Conservation (phyloP, 495 filamentous ascomycete species). For the Xeromyces bisporus region DNA sequence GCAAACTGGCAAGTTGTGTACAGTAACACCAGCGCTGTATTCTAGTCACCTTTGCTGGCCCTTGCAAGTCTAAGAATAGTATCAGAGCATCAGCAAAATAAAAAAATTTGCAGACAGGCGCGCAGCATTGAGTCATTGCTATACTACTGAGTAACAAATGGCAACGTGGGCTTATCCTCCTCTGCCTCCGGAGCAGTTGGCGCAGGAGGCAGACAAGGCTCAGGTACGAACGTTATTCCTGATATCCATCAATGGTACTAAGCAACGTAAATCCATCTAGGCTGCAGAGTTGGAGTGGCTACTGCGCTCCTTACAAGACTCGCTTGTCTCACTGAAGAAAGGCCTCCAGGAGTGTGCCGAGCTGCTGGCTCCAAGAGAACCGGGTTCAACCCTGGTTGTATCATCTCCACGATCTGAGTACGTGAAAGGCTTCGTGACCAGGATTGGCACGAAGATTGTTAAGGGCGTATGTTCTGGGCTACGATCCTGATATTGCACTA, state of each 20-base stretch:
- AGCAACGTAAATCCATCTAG: too few species aligned
- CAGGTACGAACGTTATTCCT: too few species aligned
- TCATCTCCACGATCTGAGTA: conserved; percentile 75
- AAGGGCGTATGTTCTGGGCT: conserved; percentile 43
- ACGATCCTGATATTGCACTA: conserved; percentile 1
- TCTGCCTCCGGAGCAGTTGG: conserved; percentile 43
- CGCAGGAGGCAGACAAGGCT: conserved; percentile 47
- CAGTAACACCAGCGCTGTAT: too few species aligned
- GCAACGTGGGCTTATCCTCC: conserved; percentile 64
- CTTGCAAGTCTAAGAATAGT: too few species aligned
- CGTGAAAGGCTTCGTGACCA: conserved; percentile 81
- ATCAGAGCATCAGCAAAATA: too few species aligned
- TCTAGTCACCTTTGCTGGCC: too few species aligned
- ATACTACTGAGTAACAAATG: conserved; percentile 31
- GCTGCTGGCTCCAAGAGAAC: conserved; percentile 65
- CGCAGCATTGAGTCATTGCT: too few species aligned
- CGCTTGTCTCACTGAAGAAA: conserved; percentile 56
- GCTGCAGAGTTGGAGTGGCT: conserved; percentile 78
- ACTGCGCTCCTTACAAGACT: conserved; percentile 57
- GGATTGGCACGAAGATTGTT: conserved; percentile 57
- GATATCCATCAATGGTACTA: too few species aligned
- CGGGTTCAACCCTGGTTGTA: conserved; percentile 70
- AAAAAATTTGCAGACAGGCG: too few species aligned
- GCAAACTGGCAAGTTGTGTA: too few species aligned
- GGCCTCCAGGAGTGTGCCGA: conserved; percentile 79